A percentile compares a stretch with the other conserved stretches of the same genome.
These are phyloP conservation scores for Dendrocalamus sinicus DNA, from an alignment of 176 grass and related monocot species.

Conservation along the genomic window DNA sequence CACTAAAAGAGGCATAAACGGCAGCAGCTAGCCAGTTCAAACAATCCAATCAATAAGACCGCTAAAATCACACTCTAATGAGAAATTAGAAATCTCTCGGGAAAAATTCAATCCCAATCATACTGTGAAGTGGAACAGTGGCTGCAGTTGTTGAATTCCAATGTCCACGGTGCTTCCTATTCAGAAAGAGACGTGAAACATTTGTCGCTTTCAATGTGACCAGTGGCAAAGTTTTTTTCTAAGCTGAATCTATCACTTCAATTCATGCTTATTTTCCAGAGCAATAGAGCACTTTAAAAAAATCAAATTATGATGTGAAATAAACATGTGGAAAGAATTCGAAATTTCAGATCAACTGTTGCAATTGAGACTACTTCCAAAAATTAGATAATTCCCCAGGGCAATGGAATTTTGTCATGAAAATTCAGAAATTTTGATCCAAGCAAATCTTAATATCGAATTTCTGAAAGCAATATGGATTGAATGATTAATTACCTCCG, in stretches of 20 bases:
- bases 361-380: too few species aligned
- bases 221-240: neutral
- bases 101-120: neutral
- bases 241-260: neutral
- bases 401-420: too few species aligned
- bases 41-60: neutral
- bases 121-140: neutral
- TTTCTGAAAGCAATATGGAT: neutral
- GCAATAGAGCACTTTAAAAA: neutral
- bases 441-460: neutral
- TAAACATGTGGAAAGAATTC: neutral
- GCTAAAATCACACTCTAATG: neutral
- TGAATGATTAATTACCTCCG: slow-evolving; percentile 48
- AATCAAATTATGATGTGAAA: neutral
- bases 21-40: neutral
- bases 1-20: neutral
- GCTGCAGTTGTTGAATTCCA: neutral
- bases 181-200: slow-evolving; percentile 20
- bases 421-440: neutral
- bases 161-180: neutral
- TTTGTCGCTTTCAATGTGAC: neutral
- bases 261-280: neutral
- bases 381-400: neutral
- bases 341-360: neutral
- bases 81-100: neutral